Conservation (phyloP, 2,329 filamentous ascomycete genomes). For the Fusarium succisae region DNA sequence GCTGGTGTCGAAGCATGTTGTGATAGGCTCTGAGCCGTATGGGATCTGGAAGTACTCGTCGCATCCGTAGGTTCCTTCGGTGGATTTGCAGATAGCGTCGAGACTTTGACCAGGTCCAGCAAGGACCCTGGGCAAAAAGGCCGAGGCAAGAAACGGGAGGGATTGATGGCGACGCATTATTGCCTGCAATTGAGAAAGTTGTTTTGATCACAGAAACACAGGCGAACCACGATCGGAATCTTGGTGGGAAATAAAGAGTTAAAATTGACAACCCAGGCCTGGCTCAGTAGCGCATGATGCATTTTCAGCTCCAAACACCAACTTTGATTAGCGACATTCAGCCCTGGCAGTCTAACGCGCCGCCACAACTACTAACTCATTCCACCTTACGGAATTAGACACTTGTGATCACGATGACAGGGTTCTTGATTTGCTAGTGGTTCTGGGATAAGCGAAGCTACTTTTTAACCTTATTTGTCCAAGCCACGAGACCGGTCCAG, state of each 20-base stretch:
- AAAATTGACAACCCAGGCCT: background rate
- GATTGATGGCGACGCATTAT: background rate
- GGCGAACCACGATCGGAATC: background rate
- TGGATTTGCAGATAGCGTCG: conserved; percentile 18
- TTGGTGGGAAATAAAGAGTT: background rate
- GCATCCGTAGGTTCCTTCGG: conserved; percentile 25
- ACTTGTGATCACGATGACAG: background rate
- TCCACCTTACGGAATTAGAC: background rate
- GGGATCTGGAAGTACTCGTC: conserved; percentile 9
- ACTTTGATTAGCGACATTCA: background rate
- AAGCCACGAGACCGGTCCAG: conserved; percentile 9
- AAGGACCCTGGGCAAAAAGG: background rate
- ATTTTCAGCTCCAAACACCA: conserved; percentile 1
- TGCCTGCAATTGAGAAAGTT: accelerated
- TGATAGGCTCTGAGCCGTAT: conserved; percentile 17
- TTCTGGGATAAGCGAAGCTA: background rate
- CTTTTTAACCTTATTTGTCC: conserved; percentile 17
- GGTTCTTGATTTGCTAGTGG: background rate
- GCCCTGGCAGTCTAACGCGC: background rate
- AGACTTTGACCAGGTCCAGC: conserved; percentile 22
- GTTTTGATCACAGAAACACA: background rate
- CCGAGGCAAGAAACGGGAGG: background rate
- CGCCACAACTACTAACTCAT: conserved; percentile 9
- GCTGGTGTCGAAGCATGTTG: conserved; percentile 11
- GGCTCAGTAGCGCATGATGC: background rate